A percentile compares a stretch with the other conserved stretches of the same genome.
Evolutionary conservation across 1,284 basidiomycete genomes (phyloP).

Genomic region (Malassezia furfur): DNA sequence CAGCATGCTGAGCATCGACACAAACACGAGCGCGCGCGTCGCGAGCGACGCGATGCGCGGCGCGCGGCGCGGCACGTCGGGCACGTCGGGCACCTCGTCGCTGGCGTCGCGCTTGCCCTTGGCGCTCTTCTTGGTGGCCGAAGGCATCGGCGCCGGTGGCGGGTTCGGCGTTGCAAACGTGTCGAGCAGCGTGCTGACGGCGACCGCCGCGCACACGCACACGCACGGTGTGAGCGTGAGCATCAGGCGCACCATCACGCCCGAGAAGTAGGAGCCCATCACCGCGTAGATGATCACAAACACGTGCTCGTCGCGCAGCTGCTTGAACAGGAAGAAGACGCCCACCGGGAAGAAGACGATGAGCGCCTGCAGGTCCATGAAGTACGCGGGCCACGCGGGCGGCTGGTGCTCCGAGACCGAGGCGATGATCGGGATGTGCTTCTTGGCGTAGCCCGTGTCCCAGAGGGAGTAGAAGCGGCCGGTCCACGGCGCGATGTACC

Average conservation of each 20-base stretch:
- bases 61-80: neutral
- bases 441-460: slow-evolving; percentile 98
- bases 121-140: slow-evolving; percentile 21
- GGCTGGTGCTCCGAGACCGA: slow-evolving; percentile 99
- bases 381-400: slow-evolving; percentile 98
- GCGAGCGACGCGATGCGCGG: neutral
- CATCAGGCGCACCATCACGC: slow-evolving; percentile 97
- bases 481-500: slow-evolving; percentile 97
- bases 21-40: slow-evolving; percentile 59
- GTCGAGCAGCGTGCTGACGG: slow-evolving; percentile 77
- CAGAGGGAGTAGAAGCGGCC: slow-evolving; percentile 98
- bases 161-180: slow-evolving; percentile 60
- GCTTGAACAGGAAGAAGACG: slow-evolving; percentile 82
- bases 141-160: slow-evolving; percentile 29
- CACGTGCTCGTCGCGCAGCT: slow-evolving; percentile 90
- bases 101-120: slow-evolving; percentile 14
- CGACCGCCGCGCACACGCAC: slow-evolving; percentile 81
- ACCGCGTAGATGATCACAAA: slow-evolving; percentile 98
- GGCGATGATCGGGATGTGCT: slow-evolving; percentile 94
- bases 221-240: slow-evolving; percentile 82
- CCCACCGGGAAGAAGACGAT: slow-evolving; percentile 97
- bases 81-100: neutral
- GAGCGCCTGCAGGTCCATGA: slow-evolving; percentile 96
- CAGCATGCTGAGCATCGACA: slow-evolving; percentile 70
- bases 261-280: slow-evolving; percentile 94